Evolutionary conservation across 2,329 filamentous ascomycete genomes (phyloP), one percentile per base, ranked within the genome.

Genomic region (Botrytis porri): DNA sequence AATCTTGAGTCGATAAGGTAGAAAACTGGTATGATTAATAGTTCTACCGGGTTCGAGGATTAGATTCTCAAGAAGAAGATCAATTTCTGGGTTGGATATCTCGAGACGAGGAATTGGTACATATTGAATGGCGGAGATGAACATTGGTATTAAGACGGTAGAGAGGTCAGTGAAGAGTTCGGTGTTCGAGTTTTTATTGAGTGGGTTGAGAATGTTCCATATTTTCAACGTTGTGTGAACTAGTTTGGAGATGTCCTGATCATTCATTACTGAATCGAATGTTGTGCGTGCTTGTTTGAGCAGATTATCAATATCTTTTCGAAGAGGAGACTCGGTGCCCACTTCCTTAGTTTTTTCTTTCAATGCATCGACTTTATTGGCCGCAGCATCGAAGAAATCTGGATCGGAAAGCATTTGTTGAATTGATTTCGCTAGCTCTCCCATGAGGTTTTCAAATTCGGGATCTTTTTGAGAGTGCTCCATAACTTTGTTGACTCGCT

Each of bases 41-140:
- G 94, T 97, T 73, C 86, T 86, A 10, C 95, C 95, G 0, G 95
- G 95, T 80, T 98, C 93, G 45, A 98, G 86, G 74, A 98, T 92
- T 45, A 98, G 85, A 76, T 97, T 98, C 80, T 98, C 95, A 3
- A 98, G 84, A 1, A 98, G 84, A 8, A 98, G 87, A 78, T 98
- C 95, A 71, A 97, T 86, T 48, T 93, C 90, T 0, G 94, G 95
- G 5, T 91, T 92, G 0, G 93, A 92, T 8, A 98, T 85, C 81
- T 98, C 95, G n/a, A 98, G 83, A 7, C 95, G 91, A 0, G 95
- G 95, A 70, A 98, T 96, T 0, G 95, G 95, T 6, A 98, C 84
- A 82, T 94, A 94, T 80, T 98, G 94, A 45, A 98, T 86, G 3
- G 89, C 88, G 76, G 93, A 87, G 73, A 98, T 88, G 6, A 94